phyloP scores from a whole-genome alignment of 225 moss, liverwort and hornwort species.

The Bryum argenteum region DNA sequence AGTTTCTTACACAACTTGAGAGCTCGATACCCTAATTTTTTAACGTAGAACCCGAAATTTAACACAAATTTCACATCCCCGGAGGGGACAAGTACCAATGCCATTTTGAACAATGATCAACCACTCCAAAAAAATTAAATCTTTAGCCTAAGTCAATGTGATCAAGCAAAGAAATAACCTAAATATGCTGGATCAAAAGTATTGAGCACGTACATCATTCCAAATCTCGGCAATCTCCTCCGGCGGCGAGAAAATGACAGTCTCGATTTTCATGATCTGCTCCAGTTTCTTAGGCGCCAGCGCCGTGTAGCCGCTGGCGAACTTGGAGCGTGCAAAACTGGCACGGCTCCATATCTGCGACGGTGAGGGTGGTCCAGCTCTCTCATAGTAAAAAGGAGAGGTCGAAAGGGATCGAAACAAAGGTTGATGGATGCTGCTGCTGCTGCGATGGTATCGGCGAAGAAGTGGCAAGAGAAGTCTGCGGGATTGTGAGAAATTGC shows the following conservation, averaged over 20 bases:
- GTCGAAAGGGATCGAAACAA: conserved; percentile 17
- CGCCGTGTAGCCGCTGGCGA: conserved; percentile 90
- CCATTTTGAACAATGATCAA: not conserved
- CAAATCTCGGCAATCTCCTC: conserved; percentile 82
- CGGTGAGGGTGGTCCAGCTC: conserved; percentile 14
- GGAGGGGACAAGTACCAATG: not conserved
- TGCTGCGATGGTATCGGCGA: conserved; percentile 24
- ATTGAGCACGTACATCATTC: conserved; percentile 67
- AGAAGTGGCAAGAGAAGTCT: conserved; percentile 32
- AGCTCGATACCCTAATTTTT: conserved; percentile 33
- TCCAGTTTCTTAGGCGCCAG: conserved; percentile 88
- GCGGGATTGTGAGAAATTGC: conserved; percentile 36
- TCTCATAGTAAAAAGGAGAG: not conserved
- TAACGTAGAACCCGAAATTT: conserved; percentile 28
- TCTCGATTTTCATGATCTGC: conserved; percentile 87
- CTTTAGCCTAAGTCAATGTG: no score
- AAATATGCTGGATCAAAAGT: not conserved
- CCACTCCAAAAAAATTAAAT: no score
- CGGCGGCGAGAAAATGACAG: conserved; percentile 64
- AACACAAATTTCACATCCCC: conserved; percentile 11
- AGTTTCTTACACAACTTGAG: no score
- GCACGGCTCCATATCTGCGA: conserved; percentile 52
- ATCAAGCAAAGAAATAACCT: no score
- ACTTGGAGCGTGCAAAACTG: conserved; percentile 59
- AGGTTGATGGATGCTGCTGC: not conserved